Base-by-base conservation (phyloP, 2,329 filamentous ascomycete species). In the Orbilia quercus region DNA sequence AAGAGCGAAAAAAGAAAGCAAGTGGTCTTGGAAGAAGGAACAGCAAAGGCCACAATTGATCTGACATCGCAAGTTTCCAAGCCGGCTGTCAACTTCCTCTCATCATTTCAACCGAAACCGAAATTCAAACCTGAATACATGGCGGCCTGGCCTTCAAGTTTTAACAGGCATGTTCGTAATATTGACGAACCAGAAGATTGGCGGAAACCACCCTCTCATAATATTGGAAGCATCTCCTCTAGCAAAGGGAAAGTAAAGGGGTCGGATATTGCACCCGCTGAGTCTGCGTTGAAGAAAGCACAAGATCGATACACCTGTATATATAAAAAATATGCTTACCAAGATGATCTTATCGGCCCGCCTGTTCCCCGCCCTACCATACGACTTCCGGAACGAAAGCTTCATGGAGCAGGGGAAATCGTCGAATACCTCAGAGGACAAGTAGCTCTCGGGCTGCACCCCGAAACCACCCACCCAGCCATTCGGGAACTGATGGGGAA, bases 41-140 rank as follows among this genome's bases (percentile, higher is more conserved):
- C 7, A 23, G 12, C 1, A n/a, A 73, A 57, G 14, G 12, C 12
- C 7, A 6, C 48, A 9, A 45, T 18, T 1, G 50, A 73, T 22
- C 14, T 47, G n/a, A 73, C 44, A 22, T 47, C 69, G 9, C 28
- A 42, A 18, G 2, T 36, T 23, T 22, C 25, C 25, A 62, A 42
- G 11, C 28, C 54, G 40, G 31, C 42, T 16, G 14, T 22, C 7
- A 65, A 36, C 14, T 54, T 57, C 16, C 47, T 60, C 18, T 65
- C 48, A 28, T 48, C 51, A 9, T 72, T 72, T 31, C 59, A 73
- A 34, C 28, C 60, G 1, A 73, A 73, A 36, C 69, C 60, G 7
- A 73, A 73, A n/a, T 73, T 73, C 23, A 73, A 73, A 25, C 11
- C 31, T 16, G 58, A 73, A 31, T 42, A 66, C 20, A 20, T 22